These are phyloP conservation scores for Xylaria sp. DNA, from an alignment of 495 filamentous ascomycete genomes.

Conservation along the genomic window DNA sequence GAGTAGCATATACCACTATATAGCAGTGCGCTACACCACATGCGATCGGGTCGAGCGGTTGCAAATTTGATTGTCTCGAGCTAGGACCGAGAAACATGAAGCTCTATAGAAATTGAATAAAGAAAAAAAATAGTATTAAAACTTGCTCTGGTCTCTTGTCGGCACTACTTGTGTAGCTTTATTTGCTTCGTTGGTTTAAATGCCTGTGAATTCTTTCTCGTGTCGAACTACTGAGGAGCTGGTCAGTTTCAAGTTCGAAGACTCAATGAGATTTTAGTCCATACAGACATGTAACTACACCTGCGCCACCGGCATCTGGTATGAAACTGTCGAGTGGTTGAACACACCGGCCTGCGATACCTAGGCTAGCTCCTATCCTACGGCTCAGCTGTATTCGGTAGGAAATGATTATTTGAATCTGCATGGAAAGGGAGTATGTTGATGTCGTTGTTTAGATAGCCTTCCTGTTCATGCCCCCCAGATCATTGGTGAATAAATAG, in stretches of 20 bases:
- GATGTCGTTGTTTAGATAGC: too few species aligned
- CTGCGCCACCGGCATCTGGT: background rate
- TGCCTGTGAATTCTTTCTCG: background rate
- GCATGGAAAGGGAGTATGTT: too few species aligned
- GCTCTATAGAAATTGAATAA: slow-evolving; percentile 6
- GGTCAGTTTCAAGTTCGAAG: background rate
- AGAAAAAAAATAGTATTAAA: background rate
- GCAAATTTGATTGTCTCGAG: slow-evolving; percentile 12
- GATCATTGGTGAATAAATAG: too few species aligned
- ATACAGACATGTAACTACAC: background rate
- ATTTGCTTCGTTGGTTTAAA: background rate
- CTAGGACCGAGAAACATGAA: slow-evolving; percentile 7
- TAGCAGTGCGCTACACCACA: background rate
- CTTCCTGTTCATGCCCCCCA: too few species aligned
- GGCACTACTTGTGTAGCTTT: background rate
- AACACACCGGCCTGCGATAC: background rate
- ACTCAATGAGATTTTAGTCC: background rate
- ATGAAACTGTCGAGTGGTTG: background rate
- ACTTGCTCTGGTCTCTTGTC: background rate
- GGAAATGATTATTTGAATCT: background rate
- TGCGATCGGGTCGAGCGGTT: background rate
- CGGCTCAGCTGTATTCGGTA: background rate
- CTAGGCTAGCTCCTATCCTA: background rate
- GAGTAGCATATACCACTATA: background rate
- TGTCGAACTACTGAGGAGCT: background rate